Base-by-base conservation (phyloP, 1,139 yeast species). In the Hanseniaspora uvarum region DNA sequence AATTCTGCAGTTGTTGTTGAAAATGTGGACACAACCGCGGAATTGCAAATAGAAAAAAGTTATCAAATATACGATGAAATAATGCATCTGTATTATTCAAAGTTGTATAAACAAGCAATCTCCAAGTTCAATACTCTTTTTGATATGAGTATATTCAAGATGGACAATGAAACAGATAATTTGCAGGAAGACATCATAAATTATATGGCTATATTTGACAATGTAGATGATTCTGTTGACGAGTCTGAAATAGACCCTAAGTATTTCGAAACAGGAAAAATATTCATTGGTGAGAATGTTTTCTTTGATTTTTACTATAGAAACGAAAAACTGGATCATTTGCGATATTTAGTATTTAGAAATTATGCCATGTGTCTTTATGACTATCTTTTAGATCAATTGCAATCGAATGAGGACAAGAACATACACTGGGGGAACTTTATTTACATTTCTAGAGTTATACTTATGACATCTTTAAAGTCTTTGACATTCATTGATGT, bases 1-100 rank as follows among this genome's bases (percentile, higher is more conserved):
- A 76, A 78, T 47, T 10, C 28, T 5, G 16, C 30, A 14, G 30
- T 16, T 3, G n/a, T 19, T 6, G 21, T 26, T 5, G 43, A 39
- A 4, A 78, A 18, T 8, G 96, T 88, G 14, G 21, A 39, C 18
- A 23, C 41, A 16, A 84, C 96, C 1, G 71, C 95, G 55, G 98
- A 92, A 51, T 54, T 78, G 38, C 80, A 87, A 72, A 81, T 92
- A 18, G 98, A 94, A 67, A 86, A 84, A 63, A 95, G 95, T 3
- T 83, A 84, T 65, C 79, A 80, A 60, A 69, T 81, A 16, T 87
- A 84, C 65, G 88, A 87, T 60, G 68, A 70, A 30, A 96, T 96
- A 0, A 70, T 94, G 39, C 66, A 68, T 12, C 70, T 71, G 12
- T 94, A 92, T 59, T 78, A 79, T 58, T 65, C 70, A 0, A 69